Evolutionary conservation across 2,329 filamentous ascomycete species (phyloP).

Genomic region (Aulographum hederae): DNA sequence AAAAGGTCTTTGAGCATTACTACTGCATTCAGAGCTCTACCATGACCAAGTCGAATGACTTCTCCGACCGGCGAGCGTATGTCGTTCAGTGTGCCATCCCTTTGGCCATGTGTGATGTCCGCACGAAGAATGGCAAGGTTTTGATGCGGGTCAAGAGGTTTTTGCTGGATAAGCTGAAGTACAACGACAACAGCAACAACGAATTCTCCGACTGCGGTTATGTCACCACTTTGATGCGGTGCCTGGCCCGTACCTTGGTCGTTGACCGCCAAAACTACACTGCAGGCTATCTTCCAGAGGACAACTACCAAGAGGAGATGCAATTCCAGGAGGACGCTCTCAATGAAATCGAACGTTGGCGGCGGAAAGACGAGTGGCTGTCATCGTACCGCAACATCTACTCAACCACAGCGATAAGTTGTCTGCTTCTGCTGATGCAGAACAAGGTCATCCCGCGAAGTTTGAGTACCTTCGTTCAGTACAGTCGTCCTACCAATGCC

Average conservation of each 20-base stretch:
- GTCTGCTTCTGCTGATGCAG: conserved; percentile 35
- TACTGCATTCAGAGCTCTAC: conserved; percentile 62
- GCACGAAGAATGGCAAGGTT: conserved; percentile 57
- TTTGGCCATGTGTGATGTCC: conserved; percentile 59
- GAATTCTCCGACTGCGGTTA: conserved; percentile 78
- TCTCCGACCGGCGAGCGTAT: conserved; percentile 71
- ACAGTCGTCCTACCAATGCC: conserved; percentile 39
- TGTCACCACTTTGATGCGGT: conserved; percentile 58
- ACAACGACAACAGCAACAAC: conserved; percentile 90
- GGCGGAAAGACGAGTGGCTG: conserved; percentile 48
- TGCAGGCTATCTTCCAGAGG: conserved; percentile 22
- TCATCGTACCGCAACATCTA: conserved; percentile 47
- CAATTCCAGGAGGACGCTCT: conserved; percentile 37
- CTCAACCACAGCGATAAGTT: conserved; percentile 41
- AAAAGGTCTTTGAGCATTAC: conserved; percentile 70
- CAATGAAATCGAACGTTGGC: conserved; percentile 42
- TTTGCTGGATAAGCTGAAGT: conserved; percentile 72
- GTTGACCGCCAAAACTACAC: neutral
- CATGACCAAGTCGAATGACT: conserved; percentile 80
- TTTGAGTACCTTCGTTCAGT: conserved; percentile 39
- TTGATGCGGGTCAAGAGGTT: conserved; percentile 66
- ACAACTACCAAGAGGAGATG: conserved; percentile 31
- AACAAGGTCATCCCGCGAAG: conserved; percentile 33
- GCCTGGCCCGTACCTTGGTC: conserved; percentile 35
- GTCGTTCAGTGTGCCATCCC: conserved; percentile 71